Evolutionary conservation across 495 filamentous ascomycete species (phyloP), one percentile per base, ranked within the genome.

Genomic region (Aspergillus olivimuriae): DNA sequence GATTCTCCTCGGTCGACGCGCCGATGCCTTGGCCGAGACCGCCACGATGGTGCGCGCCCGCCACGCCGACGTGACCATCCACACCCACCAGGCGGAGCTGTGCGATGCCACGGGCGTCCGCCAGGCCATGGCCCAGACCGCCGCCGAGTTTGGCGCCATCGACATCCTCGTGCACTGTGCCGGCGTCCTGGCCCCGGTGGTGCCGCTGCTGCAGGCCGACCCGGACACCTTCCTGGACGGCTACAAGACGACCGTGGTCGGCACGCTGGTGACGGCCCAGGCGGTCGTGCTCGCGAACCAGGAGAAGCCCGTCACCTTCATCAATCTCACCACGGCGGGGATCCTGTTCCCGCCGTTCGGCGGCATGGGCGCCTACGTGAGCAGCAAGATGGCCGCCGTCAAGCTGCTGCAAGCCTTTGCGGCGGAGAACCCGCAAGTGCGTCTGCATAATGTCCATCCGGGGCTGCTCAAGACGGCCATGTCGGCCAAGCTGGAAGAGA

Each of bases 371-470:
- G 62, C 57, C 17, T 73, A 75, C 43, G 38, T 48, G 21, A 49
- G 53, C 16, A 61, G 60, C 37, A 75, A 74, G 45, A 36, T 65
- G 24, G 68, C 66, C 2, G 47, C 47, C 12, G 53, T 56, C 1
- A 72, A 66, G 58, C 39, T 70, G 4, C 44, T 72, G 30, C 59
- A 73, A 48, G 51, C 53, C 22, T 50, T 70, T n/a, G 58, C 59
- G 7, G 48, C 47, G 14, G 72, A 75, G 48, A 69, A 70, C 23
- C 59, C 60, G n/a, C 41, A 61, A 5, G 12, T 73, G 15, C 50
- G 62, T 31, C 55, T 69, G 4, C 36, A 63, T 24, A 65, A 60
- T 42, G 54, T 67, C 31, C 68, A 70, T 35, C 68, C 67, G 0
- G 67, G 68, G 4, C 38, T 63, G 8, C 34, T 71, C 14, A 35